These are phyloP conservation scores for Colletotrichum lindemuthianum DNA, from an alignment of 2,329 filamentous ascomycete genomes.

Conservation along the genomic window DNA sequence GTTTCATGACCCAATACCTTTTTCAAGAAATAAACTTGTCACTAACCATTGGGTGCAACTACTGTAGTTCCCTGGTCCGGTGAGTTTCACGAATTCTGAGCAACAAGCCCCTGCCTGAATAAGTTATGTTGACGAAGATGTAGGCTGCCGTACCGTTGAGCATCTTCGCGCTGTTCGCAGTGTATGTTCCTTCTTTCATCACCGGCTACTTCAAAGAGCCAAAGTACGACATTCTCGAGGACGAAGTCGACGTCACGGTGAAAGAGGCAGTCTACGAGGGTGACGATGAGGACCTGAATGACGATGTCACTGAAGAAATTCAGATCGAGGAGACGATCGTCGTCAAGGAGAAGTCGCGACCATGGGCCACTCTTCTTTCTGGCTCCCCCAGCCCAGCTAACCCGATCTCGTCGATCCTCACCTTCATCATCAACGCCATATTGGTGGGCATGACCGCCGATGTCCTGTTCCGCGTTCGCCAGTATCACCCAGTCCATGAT, in stretches of 20 bases:
- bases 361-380: slow-evolving; percentile 74
- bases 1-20: neutral
- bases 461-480: slow-evolving; percentile 77
- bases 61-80: slow-evolving; percentile 42
- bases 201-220: slow-evolving; percentile 66
- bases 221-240: slow-evolving; percentile 67
- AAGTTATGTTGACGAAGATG: slow-evolving; percentile 13
- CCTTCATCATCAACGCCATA: slow-evolving; percentile 76
- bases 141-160: slow-evolving; percentile 38
- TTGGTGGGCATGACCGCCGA: slow-evolving; percentile 79
- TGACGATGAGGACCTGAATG: slow-evolving; percentile 46
- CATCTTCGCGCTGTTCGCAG: slow-evolving; percentile 69
- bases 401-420: slow-evolving; percentile 70
- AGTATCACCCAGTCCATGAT: slow-evolving; percentile 76
- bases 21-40: slow-evolving; percentile 2
- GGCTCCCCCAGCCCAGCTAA: slow-evolving; percentile 82
- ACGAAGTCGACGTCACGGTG: slow-evolving; percentile 67
- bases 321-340: slow-evolving; percentile 72
- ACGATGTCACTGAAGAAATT: slow-evolving; percentile 59
- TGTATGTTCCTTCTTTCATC: slow-evolving; percentile 74
- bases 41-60: slow-evolving; percentile 12
- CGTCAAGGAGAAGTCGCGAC: slow-evolving; percentile 65
- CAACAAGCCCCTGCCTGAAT: neutral
- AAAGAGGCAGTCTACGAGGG: slow-evolving; percentile 55
- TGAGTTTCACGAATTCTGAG: slow-evolving; percentile 37